A percentile compares a stretch with the other conserved stretches of the same genome.
Conservation (phyloP, 768 basidiomycete species). For the Phylloporus sp. region DNA sequence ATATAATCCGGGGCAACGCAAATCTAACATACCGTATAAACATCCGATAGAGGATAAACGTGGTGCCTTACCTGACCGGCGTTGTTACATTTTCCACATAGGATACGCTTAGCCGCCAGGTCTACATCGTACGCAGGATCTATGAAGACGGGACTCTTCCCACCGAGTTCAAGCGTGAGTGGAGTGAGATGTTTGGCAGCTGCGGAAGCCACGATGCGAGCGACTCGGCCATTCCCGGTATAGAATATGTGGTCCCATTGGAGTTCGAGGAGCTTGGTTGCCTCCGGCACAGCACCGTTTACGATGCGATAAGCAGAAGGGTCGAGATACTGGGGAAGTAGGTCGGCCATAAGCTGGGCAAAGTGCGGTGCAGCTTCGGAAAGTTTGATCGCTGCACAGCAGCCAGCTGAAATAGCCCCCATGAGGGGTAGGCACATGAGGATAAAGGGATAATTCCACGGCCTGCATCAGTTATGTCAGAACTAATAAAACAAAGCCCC, state of each 20-base stretch:
- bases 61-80: conserved; percentile 49
- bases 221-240: conserved; percentile 32
- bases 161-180: conserved; percentile 30
- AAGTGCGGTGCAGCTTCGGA: conserved; percentile 52
- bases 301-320: conserved; percentile 47
- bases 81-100: conserved; percentile 64
- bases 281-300: conserved; percentile 42
- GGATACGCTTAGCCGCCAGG: conserved; percentile 55
- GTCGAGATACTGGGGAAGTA: conserved; percentile 56
- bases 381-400: conserved; percentile 59
- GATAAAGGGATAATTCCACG: conserved; percentile 64
- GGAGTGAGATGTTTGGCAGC: conserved; percentile 33
- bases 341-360: conserved; percentile 45
- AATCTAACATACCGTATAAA: conserved; percentile 21
- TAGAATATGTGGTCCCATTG: conserved; percentile 37
- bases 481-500: background rate
- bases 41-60: background rate
- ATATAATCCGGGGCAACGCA: conserved; percentile 44
- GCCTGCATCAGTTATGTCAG: conserved; percentile 31
- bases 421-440: conserved; percentile 52
- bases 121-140: conserved; percentile 39
- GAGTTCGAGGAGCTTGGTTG: conserved; percentile 28
- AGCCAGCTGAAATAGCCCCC: conserved; percentile 74
- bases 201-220: conserved; percentile 21
- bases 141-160: conserved; percentile 45